These are phyloP conservation scores for Senna siamea DNA, from an alignment of 306 rosid species.

Conservation along the genomic window DNA sequence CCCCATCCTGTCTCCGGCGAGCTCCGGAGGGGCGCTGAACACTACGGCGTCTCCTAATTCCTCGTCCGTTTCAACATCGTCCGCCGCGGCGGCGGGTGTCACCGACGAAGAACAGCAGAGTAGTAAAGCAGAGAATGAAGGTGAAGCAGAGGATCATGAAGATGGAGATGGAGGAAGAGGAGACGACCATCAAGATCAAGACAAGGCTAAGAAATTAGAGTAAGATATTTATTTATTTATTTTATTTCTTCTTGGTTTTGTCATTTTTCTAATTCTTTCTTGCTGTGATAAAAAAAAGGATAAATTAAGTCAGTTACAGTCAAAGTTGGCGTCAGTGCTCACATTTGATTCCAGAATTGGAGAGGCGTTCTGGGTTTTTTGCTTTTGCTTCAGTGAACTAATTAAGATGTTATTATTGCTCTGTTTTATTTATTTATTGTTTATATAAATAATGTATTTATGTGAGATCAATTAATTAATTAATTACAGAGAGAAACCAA, in stretches of 20 bases:
- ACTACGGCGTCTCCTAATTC: slow-evolving; percentile 73
- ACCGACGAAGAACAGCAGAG: slow-evolving; percentile 30
- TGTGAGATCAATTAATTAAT: too few species aligned
- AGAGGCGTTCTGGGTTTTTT: too few species aligned
- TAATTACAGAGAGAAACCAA: slow-evolving; percentile 74
- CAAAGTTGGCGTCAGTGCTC: too few species aligned
- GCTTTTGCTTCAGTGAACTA: too few species aligned
- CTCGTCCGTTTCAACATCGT: slow-evolving; percentile 67
- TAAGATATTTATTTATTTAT: slow-evolving; percentile 40
- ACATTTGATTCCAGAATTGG: too few species aligned
- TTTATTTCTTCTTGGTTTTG: background rate
- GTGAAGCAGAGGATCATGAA: background rate
- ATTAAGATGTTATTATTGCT: too few species aligned
- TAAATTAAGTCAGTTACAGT: too few species aligned
- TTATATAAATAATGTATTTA: too few species aligned
- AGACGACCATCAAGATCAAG: slow-evolving; percentile 51
- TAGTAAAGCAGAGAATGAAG: slow-evolving; percentile 26
- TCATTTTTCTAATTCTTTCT: background rate
- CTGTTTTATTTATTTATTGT: too few species aligned
- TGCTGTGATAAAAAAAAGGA: too few species aligned
- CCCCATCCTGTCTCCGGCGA: slow-evolving; percentile 45
- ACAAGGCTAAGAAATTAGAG: slow-evolving; percentile 63
- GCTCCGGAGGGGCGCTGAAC: slow-evolving; percentile 65
- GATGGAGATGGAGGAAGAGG: slow-evolving; percentile 25
- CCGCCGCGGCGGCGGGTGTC: slow-evolving; percentile 51